Conservation (phyloP, 2,329 filamentous ascomycete genomes). For the Leptographium wingfieldii region DNA sequence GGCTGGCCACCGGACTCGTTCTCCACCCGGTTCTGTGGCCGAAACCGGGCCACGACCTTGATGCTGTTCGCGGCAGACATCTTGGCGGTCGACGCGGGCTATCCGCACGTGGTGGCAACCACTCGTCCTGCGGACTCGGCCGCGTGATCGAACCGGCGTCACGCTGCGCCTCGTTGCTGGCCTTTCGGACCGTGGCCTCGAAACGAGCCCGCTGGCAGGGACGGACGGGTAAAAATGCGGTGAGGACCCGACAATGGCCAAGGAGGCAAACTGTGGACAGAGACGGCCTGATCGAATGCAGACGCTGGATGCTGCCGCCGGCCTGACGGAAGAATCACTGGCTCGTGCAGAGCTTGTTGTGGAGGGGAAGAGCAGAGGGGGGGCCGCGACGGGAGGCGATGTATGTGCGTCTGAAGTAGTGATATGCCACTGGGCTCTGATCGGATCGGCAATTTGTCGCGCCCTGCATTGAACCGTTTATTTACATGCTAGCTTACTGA, state of each 20-base stretch:
- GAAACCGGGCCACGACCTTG: slow-evolving; percentile 93
- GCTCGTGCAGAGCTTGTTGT: neutral
- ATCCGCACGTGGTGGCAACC: too few species aligned
- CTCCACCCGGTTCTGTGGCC: slow-evolving; percentile 93
- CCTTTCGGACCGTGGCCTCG: neutral
- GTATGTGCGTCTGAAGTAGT: neutral
- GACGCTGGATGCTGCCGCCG: neutral
- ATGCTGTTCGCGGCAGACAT: slow-evolving; percentile 52
- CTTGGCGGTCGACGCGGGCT: slow-evolving; percentile 19
- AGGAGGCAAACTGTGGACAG: neutral
- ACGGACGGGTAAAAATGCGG: neutral
- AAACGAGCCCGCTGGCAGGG: neutral
- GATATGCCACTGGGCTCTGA: neutral
- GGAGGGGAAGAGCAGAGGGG: neutral
- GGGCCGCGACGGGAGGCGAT: neutral
- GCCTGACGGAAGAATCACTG: neutral
- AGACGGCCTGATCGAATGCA: neutral
- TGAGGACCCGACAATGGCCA: neutral
- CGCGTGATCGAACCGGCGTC: neutral
- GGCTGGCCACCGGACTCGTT: slow-evolving; percentile 80
- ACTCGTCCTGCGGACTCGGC: neutral
- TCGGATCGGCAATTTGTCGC: neutral
- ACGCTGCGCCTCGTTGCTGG: neutral
- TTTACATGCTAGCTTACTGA: neutral
- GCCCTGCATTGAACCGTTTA: neutral